Evolutionary conservation across 1,284 basidiomycete genomes (phyloP).

Genomic region (Pholiota adiposa): DNA sequence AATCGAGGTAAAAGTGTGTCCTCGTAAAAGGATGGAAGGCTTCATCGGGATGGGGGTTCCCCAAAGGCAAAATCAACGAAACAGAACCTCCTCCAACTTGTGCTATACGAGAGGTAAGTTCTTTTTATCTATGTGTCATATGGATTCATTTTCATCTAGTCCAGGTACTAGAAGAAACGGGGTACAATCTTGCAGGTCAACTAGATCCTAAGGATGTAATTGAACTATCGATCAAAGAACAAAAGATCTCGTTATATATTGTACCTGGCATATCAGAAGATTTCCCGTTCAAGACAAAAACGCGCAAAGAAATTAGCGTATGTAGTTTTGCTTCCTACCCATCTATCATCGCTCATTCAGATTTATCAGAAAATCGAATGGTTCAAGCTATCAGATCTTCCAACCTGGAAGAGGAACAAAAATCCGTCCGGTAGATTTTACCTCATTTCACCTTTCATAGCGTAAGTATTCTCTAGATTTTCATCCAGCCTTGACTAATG

Average conservation of each 20-base stretch:
- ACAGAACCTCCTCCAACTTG: conserved; percentile 84
- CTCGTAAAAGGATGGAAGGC: conserved; percentile 98
- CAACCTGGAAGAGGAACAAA: conserved; percentile 90
- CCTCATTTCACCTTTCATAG: conserved; percentile 94
- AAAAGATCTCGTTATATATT: conserved; percentile 90
- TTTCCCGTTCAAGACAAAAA: conserved; percentile 90
- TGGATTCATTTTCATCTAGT: not conserved
- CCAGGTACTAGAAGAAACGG: conserved; percentile 93
- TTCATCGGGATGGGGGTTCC: conserved; percentile 97
- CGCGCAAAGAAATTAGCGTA: conserved; percentile 98
- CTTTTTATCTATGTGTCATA: not conserved
- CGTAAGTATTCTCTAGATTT: conserved; percentile 50
- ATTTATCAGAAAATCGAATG: conserved; percentile 88
- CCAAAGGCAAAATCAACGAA: conserved; percentile 99
- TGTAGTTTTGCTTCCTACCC: conserved; percentile 34
- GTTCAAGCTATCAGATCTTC: conserved; percentile 90
- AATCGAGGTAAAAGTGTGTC: conserved; percentile 63
- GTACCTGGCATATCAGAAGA: conserved; percentile 91
- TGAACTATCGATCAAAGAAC: conserved; percentile 88
- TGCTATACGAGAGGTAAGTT: conserved; percentile 84
- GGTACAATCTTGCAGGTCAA: conserved; percentile 81
- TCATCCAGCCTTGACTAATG: conserved; percentile 5
- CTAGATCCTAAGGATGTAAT: conserved; percentile 78
- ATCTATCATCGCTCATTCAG: conserved; percentile 18
- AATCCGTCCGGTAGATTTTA: conserved; percentile 85